Evolutionary conservation across 2,329 filamentous ascomycete species (phyloP), one percentile per base, ranked within the genome.

Genomic region (Colletotrichum sp.): DNA sequence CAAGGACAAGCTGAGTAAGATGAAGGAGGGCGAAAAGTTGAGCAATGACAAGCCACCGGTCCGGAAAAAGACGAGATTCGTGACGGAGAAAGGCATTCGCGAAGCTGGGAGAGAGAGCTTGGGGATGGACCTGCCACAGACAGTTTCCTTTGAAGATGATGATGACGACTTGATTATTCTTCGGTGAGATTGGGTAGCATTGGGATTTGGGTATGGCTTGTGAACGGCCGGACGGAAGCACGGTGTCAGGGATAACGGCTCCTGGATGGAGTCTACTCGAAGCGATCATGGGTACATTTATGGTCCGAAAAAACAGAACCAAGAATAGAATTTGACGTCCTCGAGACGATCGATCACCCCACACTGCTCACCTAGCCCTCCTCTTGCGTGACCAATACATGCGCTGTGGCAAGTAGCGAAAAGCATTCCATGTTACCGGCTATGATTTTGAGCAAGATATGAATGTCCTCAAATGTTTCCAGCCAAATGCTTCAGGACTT

Each of bases 51-150:
- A 76, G 78, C 88, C 81, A 80, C 91, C 91, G 0, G 88, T 91
- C 36, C 88, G 90, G 78, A 93, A 95, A 85, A 95, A 95, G 88
- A 96, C 94, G 67, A 88, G 94, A n/a, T 96, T 96, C 81, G 90
- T 96, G 55, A 95, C 94, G 30, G 92, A 92, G 56, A 94, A 93
- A 82, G 94, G 94, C 1, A 96, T 96, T 77, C 90, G 92, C 70
- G 94, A 95, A 83, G 94, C 94, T 6, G 94, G 94, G 2, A 88
- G 94, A 75, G 94, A 96, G 80, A 95, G 94, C 80, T 82, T 96
- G 3, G 92, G 93, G 12, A 86, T 83, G n/a, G 89, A 90, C 67
- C 83, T 86, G 74, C 66, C 71, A 60, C 66, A 62, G 52, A 34
- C 71, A 55, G 56, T 76, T 66, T 76, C 74, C 32, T 76, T 76